A percentile compares a stretch with the other conserved stretches of the same genome.
Evolutionary conservation across 176 grass and related monocot species (phyloP).

Genomic region (Panicum miliaceum): DNA sequence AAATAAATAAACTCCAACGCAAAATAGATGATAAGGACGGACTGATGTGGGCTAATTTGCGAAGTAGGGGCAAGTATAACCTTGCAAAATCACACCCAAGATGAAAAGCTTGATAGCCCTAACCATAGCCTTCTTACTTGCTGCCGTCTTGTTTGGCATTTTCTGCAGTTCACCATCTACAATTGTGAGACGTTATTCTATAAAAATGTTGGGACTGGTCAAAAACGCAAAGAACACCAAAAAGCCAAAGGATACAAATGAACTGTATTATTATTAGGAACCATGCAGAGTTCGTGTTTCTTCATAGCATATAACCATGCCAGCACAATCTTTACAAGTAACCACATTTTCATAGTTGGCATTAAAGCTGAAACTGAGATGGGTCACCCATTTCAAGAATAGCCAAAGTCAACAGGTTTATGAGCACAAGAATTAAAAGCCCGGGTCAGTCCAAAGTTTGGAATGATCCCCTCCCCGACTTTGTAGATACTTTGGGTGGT

Average conservation of each 20-base stretch:
- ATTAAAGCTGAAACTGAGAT: conserved; percentile 6
- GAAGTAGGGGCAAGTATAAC: conserved; percentile 52
- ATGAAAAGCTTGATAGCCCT: conserved; percentile 88
- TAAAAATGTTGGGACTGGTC: neutral
- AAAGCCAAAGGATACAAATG: neutral
- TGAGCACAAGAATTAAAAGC: no score
- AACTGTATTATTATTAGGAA: conserved; percentile 8
- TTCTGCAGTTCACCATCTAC: conserved; percentile 59
- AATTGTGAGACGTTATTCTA: conserved; percentile 39
- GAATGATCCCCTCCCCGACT: no score
- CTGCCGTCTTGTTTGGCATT: conserved; percentile 67
- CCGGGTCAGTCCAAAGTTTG: no score
- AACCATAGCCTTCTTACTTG: conserved; percentile 74
- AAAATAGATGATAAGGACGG: conserved; percentile 25
- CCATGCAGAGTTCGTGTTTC: neutral
- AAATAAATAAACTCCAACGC: neutral
- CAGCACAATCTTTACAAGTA: conserved; percentile 21
- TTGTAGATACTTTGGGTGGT: no score
- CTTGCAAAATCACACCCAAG: conserved; percentile 89
- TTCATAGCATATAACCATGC: neutral
- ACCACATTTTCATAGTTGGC: neutral
- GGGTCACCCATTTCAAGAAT: conserved; percentile 6
- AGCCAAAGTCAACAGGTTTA: neutral
- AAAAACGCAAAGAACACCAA: conserved; percentile 3
- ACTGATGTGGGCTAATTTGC: conserved; percentile 6